Conservation (phyloP, 169 alveolate species). For the Plasmodium gonderi region DNA sequence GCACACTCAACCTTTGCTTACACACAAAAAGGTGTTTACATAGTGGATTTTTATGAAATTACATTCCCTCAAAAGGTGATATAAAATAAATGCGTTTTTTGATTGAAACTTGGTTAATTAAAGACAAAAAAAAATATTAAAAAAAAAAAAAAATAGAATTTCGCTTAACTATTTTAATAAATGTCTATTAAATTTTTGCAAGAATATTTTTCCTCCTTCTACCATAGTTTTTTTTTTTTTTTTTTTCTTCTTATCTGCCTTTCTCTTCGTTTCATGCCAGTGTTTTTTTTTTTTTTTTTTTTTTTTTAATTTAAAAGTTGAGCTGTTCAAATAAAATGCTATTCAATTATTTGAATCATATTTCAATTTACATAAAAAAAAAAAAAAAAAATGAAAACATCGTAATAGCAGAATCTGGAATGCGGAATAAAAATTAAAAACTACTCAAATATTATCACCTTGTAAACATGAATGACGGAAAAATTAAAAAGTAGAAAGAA, state of each 20-base stretch:
- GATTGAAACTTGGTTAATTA: not conserved
- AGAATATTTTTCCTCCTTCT: too few species aligned
- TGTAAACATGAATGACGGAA: not conserved
- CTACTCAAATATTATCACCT: not conserved
- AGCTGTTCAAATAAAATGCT: not conserved
- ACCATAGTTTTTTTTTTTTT: too few species aligned
- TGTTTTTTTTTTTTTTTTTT: not conserved
- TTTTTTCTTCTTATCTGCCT: not conserved
- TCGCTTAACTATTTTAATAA: not conserved
- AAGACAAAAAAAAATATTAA: not conserved
- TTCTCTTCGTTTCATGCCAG: not conserved
- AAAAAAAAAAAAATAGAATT: not conserved
- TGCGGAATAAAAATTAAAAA: not conserved
- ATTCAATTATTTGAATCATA: not conserved
- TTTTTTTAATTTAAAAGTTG: not conserved
- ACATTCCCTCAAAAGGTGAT: not conserved
- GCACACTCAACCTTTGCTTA: not conserved
- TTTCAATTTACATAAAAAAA: not conserved
- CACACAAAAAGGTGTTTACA: not conserved
- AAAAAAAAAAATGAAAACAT: not conserved
- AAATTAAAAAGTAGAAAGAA: not conserved
- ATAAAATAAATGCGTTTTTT: not conserved
- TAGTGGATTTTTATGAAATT: not conserved
- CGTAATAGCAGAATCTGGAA: not conserved
- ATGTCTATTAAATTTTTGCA: not conserved